phyloP scores from a whole-genome alignment of 495 filamentous ascomycete genomes.

The Ascodesmis nigricans region DNA sequence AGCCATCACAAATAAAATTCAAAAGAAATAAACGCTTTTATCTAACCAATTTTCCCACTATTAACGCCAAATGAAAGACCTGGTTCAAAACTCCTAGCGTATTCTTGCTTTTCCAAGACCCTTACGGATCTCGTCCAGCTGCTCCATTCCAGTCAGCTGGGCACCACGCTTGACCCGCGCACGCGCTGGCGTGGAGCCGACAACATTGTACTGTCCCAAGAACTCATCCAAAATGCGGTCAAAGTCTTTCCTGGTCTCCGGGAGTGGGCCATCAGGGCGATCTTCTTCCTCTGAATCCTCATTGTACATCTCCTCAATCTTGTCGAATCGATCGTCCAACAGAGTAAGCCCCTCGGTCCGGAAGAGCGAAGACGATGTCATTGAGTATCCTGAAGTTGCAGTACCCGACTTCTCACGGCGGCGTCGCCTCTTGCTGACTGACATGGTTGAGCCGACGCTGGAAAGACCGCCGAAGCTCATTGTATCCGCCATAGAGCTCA shows the following conservation, averaged over 20 bases:
- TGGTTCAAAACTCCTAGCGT: neutral
- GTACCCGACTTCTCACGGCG: slow-evolving; percentile 68
- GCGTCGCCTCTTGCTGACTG: slow-evolving; percentile 16
- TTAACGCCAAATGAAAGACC: neutral
- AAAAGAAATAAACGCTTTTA: too few relatives aligned
- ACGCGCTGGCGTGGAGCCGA: slow-evolving; percentile 24
- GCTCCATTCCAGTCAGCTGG: slow-evolving; percentile 55
- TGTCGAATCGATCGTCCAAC: slow-evolving; percentile 78
- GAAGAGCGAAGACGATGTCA: slow-evolving; percentile 75
- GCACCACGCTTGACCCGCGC: slow-evolving; percentile 65
- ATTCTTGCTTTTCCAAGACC: slow-evolving; percentile 54
- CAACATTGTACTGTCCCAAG: slow-evolving; percentile 48
- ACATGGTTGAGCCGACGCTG: slow-evolving; percentile 27
- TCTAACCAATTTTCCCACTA: neutral
- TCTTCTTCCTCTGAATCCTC: slow-evolving; percentile 46
- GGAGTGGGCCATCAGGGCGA: slow-evolving; percentile 29
- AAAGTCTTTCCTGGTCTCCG: slow-evolving; percentile 49
- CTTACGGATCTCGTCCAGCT: slow-evolving; percentile 75
- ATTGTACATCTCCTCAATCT: slow-evolving; percentile 64
- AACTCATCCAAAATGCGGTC: slow-evolving; percentile 87
- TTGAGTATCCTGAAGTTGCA: slow-evolving; percentile 77
- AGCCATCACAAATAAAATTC: too few relatives aligned
- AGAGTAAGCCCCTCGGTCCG: slow-evolving; percentile 74
- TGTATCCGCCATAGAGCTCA: slow-evolving; percentile 15
- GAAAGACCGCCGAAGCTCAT: slow-evolving; percentile 24